Evolutionary conservation across 2,329 filamentous ascomycete species (phyloP), one percentile per base, ranked within the genome.

Genomic region (Pezizomycotina sp.): DNA sequence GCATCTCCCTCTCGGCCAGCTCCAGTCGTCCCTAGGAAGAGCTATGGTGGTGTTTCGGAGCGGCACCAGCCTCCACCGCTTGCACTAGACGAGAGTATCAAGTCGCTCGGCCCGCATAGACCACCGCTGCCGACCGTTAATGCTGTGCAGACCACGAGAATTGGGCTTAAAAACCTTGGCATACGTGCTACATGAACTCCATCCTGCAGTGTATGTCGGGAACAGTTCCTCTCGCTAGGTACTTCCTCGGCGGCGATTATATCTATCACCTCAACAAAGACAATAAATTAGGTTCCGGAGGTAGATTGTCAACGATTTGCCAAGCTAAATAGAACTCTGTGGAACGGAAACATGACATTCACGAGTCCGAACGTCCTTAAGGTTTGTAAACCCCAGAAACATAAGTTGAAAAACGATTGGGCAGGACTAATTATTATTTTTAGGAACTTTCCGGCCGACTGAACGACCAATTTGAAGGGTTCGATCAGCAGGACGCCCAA

Each of bases 131-230:
- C n/a, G n/a, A n/a, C n/a, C n/a, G n/a, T n/a, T n/a, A n/a, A n/a
- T n/a, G n/a, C n/a, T n/a, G n/a, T n/a, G n/a, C n/a, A n/a, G n/a
- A n/a, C n/a, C 37, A 46, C 46, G 7, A 47, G 27, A 30, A 50
- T 47, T 21, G 89, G 89, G 23, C 62, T 98, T 34, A 73, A 71
- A 47, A 98, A 98, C 53, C 62, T 98, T 6, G 89, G 89, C 31
- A 98, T 53, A 95, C 89, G 0, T 98, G 89, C 59, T 98, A 98
- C 60, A 93, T 95, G 84, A 95, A 95, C 58, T 92, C 89, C n/a
- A 91, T 89, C 10, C 64, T 98, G 35, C 89, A 98, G 55, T 98
- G 89, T 55, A 71, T 98, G 36, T 75, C 84, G 33, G 92, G 82
- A 49, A 83, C 93, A 0, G 81, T 93, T 54, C 89, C 98, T 56